These are phyloP conservation scores for Calonectria montana DNA, from an alignment of 2,329 filamentous ascomycete genomes.

Conservation along the genomic window DNA sequence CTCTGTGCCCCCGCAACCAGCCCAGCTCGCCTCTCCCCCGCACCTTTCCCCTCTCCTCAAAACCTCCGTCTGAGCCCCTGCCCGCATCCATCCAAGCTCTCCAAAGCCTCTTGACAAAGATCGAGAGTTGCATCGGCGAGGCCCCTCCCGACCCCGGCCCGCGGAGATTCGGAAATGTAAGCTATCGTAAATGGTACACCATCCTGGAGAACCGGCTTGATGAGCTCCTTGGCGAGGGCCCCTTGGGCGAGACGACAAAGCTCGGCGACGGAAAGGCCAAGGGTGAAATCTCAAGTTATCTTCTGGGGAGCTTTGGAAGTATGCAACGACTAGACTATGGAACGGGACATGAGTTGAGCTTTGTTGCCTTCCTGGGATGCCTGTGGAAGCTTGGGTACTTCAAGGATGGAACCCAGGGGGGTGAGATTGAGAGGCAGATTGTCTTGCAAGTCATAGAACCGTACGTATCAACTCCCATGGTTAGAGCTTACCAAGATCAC, in stretches of 20 bases:
- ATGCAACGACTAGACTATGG: slow-evolving; percentile 92
- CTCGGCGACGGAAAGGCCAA: slow-evolving; percentile 58
- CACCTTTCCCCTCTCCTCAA: slow-evolving; percentile 58
- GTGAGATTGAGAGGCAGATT: slow-evolving; percentile 79
- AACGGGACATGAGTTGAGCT: slow-evolving; percentile 95
- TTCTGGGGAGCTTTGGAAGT: slow-evolving; percentile 89
- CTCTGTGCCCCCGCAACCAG: slow-evolving; percentile 79
- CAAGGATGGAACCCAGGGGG: slow-evolving; percentile 60
- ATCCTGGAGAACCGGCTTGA: slow-evolving; percentile 72
- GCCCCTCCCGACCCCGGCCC: slow-evolving; percentile 88
- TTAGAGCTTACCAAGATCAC: background rate
- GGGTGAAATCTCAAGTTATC: slow-evolving; percentile 80
- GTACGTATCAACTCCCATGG: slow-evolving; percentile 59
- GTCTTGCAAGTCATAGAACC: slow-evolving; percentile 86
- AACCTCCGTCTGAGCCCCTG: slow-evolving; percentile 52
- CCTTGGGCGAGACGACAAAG: slow-evolving; percentile 45
- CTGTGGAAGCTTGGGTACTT: slow-evolving; percentile 94
- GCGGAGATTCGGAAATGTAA: slow-evolving; percentile 90
- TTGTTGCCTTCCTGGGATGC: slow-evolving; percentile 88
- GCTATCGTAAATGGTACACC: slow-evolving; percentile 86
- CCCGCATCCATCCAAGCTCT: slow-evolving; percentile 68
- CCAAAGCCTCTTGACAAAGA: slow-evolving; percentile 71
- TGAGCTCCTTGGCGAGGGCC: slow-evolving; percentile 42
- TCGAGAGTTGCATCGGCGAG: slow-evolving; percentile 77
- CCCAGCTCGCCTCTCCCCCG: slow-evolving; percentile 42